A percentile compares a stretch with the other conserved stretches of the same genome.
These are phyloP conservation scores for Hevea brasiliensis DNA, from an alignment of 345 rosid species.

Conservation along the genomic window DNA sequence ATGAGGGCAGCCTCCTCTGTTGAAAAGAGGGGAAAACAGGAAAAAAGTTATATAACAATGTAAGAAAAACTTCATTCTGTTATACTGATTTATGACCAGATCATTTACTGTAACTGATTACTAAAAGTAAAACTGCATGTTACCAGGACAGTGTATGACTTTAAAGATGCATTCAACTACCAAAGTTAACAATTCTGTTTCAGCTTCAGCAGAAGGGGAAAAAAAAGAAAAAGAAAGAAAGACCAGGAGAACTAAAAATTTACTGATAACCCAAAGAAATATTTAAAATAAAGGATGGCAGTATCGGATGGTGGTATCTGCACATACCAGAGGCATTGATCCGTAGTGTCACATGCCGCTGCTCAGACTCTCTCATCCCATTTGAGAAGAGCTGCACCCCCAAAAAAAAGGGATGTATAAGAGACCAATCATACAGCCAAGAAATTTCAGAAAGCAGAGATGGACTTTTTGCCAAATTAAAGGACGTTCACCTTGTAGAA, in stretches of 20 bases:
- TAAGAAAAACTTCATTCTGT: too few relatives aligned
- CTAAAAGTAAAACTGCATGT: too few relatives aligned
- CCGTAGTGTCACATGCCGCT: constrained; percentile 88
- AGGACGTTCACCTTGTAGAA: constrained; percentile 67
- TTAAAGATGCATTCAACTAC: too few relatives aligned
- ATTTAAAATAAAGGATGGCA: neutral
- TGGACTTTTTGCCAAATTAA: neutral
- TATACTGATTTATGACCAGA: too few relatives aligned
- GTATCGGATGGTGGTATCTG: constrained; percentile 6
- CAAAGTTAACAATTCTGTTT: too few relatives aligned
- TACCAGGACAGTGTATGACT: too few relatives aligned
- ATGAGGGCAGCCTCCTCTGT: constrained; percentile 98
- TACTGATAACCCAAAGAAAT: neutral
- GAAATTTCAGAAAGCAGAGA: constrained; percentile 1
- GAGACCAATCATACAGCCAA: neutral
- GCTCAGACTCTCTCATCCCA: constrained; percentile 99
- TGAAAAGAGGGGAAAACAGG: constrained; percentile 20
- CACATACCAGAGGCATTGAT: constrained; percentile 75
- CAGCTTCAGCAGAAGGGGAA: too few relatives aligned
- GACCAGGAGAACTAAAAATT: neutral
- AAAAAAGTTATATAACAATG: neutral
- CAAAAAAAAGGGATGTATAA: constrained; percentile 4
- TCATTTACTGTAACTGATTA: too few relatives aligned
- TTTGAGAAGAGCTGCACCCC: constrained; percentile 94
- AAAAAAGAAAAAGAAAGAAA: neutral